Evolutionary conservation across 345 rosid species (phyloP).

Genomic region (Brassica incana): DNA sequence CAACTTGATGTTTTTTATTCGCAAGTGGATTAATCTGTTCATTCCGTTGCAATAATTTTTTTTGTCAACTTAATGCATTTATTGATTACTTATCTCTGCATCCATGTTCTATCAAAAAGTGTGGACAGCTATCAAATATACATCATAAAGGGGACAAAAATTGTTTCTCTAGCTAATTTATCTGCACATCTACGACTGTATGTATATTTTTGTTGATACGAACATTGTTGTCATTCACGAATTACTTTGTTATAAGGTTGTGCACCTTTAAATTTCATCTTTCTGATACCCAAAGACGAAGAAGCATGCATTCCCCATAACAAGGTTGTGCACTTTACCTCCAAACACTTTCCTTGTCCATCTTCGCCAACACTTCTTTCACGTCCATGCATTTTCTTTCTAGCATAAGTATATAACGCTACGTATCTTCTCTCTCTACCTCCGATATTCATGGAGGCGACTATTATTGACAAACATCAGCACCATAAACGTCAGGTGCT

Average conservation of each 20-base stretch:
- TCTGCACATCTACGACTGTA: background rate
- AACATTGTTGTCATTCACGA: background rate
- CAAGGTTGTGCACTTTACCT: background rate
- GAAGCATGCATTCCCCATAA: background rate
- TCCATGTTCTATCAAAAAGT: background rate
- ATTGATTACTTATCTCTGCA: background rate
- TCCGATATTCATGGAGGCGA: slow-evolving; percentile 32
- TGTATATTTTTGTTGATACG: background rate
- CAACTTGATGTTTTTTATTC: background rate
- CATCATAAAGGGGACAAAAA: background rate
- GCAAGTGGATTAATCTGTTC: background rate
- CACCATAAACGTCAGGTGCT: background rate
- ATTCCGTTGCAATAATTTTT: background rate
- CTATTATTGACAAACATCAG: slow-evolving; percentile 14
- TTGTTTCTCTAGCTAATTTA: background rate
- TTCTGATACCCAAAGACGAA: background rate
- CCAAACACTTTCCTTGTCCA: slow-evolving; percentile 43
- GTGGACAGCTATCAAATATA: background rate
- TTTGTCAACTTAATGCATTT: background rate
- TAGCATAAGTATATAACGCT: slow-evolving; percentile 66
- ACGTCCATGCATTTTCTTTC: slow-evolving; percentile 71
- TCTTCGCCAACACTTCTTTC: slow-evolving; percentile 74
- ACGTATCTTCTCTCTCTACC: slow-evolving; percentile 32
- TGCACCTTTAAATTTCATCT: background rate
- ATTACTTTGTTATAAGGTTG: background rate